These are phyloP conservation scores for Aureobasidium sp. DNA, from an alignment of 2,329 filamentous ascomycete species.

Conservation along the genomic window DNA sequence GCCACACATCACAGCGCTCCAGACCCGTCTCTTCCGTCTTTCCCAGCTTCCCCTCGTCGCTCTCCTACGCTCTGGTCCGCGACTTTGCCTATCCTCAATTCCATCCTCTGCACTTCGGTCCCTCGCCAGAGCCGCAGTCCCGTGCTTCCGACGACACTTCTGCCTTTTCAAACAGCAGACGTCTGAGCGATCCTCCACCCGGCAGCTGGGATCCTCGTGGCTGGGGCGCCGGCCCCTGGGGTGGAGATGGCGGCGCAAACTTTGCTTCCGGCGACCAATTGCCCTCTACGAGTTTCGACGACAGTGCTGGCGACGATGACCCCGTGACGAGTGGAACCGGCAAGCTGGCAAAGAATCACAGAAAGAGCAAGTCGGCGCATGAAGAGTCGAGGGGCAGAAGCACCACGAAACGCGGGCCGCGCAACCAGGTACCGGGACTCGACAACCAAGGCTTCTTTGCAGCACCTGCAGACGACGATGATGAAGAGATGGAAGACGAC, in stretches of 20 bases:
- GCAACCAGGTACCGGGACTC: conserved; percentile 7
- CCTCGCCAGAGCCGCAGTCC: conserved; percentile 55
- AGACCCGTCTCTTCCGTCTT: conserved; percentile 44
- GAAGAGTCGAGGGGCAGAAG: conserved; percentile 54
- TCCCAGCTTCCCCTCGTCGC: conserved; percentile 73
- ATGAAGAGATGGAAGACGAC: neutral
- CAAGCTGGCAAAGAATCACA: conserved; percentile 19
- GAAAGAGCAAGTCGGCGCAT: conserved; percentile 56
- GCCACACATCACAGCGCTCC: conserved; percentile 7
- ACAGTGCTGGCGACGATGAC: conserved; percentile 15
- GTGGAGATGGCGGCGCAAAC: conserved; percentile 25
- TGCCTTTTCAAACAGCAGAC: conserved; percentile 74
- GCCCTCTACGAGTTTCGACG: conserved; percentile 27
- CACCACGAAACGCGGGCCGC: conserved; percentile 4
- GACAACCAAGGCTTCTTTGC: conserved; percentile 12
- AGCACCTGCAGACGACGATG: neutral
- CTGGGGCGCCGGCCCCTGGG: conserved; percentile 45
- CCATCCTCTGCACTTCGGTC: conserved; percentile 89
- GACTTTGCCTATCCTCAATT: conserved; percentile 85
- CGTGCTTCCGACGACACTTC: conserved; percentile 53
- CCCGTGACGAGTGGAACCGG: neutral
- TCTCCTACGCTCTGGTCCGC: conserved; percentile 81
- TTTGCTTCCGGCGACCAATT: conserved; percentile 23
- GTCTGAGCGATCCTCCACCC: conserved; percentile 30
- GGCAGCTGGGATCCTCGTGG: conserved; percentile 65